Base-by-base conservation (phyloP, 495 filamentous ascomycete species). In the Aeminium ludgeri region DNA sequence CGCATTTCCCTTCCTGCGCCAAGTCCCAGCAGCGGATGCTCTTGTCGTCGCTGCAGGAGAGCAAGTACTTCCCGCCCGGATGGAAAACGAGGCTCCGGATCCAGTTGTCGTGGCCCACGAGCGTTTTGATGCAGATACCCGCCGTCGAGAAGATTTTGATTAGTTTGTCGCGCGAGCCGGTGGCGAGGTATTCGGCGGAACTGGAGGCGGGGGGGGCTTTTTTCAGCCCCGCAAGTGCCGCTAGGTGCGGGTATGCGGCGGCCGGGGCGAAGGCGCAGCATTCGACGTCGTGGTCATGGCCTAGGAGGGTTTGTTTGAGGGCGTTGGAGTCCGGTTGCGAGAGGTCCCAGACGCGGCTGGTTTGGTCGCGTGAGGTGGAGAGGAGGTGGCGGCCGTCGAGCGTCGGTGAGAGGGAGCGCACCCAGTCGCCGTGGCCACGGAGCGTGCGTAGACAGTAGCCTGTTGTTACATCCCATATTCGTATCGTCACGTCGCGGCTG, bases 81-180 rank as follows among this genome's bases (percentile, higher is more conserved):
- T 97, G 89, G 58, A 92, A 97, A 13, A 84, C 75, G 10, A 96
- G 54, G 1, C 67, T 80, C 8, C 85, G 74, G 1, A 97, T 79
- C 89, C 89, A 97, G 55, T 95, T 97, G 57, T 97, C 89, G 53
- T 97, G 89, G 2, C 89, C 89, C 1, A 78, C 59, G 6, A 96
- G 66, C 1, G 82, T 91, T 59, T 86, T 95, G 50, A 97, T 76
- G 36, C 82, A 66, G 10, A 79, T 82, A 8, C 89, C 89, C 36
- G 86, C 69, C 3, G 74, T 68, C 57, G 93, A 85, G 86, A 86
- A 96, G 10, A 97, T 58, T 54, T 76, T 76, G 51, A 97, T 92
- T 0, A 74, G 83, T 60, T 94, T 96, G 55, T 97, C 89, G 53
- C 89, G 68, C 3, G 76, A 76, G 1, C 85, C 89, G 0, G 89